Conservation (phyloP, 192 early-diverging fungal genomes). For the Dimargaris cristalligena region DNA sequence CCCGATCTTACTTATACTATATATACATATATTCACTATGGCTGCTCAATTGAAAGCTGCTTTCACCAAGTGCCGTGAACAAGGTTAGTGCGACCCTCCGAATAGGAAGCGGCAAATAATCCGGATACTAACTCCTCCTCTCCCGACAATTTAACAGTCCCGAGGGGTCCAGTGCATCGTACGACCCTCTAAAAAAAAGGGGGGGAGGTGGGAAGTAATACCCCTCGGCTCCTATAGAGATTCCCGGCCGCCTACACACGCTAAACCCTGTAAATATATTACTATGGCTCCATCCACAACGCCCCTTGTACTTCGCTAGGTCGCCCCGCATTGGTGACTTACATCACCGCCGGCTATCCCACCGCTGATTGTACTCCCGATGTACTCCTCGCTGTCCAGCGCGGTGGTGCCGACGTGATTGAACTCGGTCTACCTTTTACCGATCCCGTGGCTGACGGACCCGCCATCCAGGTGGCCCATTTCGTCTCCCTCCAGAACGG, state of each 20-base stretch:
- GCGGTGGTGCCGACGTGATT: conserved; percentile 86
- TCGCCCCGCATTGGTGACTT: conserved; percentile 80
- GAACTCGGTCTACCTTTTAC: conserved; percentile 97
- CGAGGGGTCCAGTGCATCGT: conserved; percentile 8
- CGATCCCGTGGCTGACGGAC: conserved; percentile 94
- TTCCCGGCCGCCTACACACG: background rate
- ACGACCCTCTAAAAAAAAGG: conserved; percentile 11
- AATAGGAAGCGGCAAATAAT: background rate
- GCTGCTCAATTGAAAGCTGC: conserved; percentile 23
- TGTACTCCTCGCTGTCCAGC: conserved; percentile 69
- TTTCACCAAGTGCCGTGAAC: conserved; percentile 22
- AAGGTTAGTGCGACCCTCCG: conserved; percentile 15
- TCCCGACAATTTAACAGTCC: background rate
- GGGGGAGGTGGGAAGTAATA: conserved; percentile 7
- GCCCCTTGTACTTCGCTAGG: conserved; percentile 17
- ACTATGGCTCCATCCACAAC: background rate
- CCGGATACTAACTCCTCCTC: background rate
- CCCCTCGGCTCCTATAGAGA: background rate
- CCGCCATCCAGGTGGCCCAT: conserved; percentile 82
- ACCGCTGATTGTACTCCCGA: conserved; percentile 61
- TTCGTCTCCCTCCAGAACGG: conserved; percentile 63
- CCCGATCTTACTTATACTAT: too few species aligned
- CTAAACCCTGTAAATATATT: background rate
- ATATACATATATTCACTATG: conserved; percentile 22
- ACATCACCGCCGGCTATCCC: conserved; percentile 87